A percentile compares a stretch with the other conserved stretches of the same genome.
phyloP scores from a whole-genome alignment of 768 basidiomycete genomes.

The Auricularia sp. region DNA sequence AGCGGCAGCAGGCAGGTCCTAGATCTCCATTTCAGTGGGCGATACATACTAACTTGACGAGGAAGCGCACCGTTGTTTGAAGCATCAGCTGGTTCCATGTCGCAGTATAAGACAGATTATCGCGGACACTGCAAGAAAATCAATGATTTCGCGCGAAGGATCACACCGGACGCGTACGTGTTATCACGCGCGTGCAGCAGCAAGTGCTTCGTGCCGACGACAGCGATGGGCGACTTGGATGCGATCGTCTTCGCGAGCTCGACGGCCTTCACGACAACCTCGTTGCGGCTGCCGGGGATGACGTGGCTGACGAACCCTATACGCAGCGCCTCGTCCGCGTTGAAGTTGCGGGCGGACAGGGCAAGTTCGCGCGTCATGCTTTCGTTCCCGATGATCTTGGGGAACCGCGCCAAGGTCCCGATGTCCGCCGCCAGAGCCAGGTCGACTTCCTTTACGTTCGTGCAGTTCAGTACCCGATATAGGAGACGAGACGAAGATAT shows the following conservation, averaged over 20 bases:
- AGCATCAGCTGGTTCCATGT: slow-evolving; percentile 46
- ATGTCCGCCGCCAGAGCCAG: slow-evolving; percentile 82
- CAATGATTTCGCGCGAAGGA: background rate
- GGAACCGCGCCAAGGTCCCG: slow-evolving; percentile 73
- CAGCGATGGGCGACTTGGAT: slow-evolving; percentile 69
- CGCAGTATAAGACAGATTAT: slow-evolving; percentile 47
- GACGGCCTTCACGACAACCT: slow-evolving; percentile 59
- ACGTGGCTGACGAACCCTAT: slow-evolving; percentile 69
- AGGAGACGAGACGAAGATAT: slow-evolving; percentile 6
- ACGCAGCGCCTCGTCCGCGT: slow-evolving; percentile 50
- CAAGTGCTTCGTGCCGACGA: slow-evolving; percentile 65
- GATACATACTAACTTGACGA: background rate
- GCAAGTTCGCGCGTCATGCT: slow-evolving; percentile 67
- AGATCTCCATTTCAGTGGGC: background rate
- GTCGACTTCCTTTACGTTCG: slow-evolving; percentile 60
- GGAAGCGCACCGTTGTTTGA: slow-evolving; percentile 33
- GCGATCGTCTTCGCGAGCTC: slow-evolving; percentile 57
- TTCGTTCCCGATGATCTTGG: slow-evolving; percentile 65
- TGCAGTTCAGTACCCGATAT: background rate
- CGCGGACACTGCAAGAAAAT: slow-evolving; percentile 27
- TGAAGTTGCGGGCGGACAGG: slow-evolving; percentile 64
- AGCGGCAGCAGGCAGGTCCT: slow-evolving; percentile 18
- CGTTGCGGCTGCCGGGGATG: slow-evolving; percentile 52
- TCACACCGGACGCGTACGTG: slow-evolving; percentile 32
- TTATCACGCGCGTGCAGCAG: slow-evolving; percentile 74